A percentile compares a stretch with the other conserved stretches of the same genome.
Evolutionary conservation across 1,284 basidiomycete genomes (phyloP).

Genomic region (Ganoderma lucidum): DNA sequence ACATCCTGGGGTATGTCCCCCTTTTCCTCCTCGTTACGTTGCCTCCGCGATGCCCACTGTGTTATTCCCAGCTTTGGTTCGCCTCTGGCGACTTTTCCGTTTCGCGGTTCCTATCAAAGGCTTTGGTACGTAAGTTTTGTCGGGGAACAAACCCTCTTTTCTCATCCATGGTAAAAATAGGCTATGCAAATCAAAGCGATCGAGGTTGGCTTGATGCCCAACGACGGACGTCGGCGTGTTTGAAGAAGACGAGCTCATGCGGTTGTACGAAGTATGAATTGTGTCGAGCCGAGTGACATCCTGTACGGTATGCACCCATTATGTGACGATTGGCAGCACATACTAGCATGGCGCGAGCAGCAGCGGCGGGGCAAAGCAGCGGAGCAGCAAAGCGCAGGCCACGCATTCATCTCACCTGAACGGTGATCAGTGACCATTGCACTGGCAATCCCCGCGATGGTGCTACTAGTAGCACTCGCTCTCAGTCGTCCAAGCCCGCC

Average conservation of each 20-base stretch:
- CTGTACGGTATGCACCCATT: not conserved
- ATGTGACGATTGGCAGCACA: not conserved
- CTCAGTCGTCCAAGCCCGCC: not conserved
- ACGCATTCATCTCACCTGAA: not conserved
- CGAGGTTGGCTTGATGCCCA: conserved; percentile 17
- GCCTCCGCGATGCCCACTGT: too few species aligned
- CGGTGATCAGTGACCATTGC: not conserved
- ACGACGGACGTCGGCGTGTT: not conserved
- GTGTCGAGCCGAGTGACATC: not conserved
- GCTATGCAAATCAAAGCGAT: conserved; percentile 28
- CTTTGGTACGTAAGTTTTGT: conserved; percentile 38
- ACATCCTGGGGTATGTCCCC: conserved; percentile 39
- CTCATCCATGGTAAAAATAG: conserved; percentile 2
- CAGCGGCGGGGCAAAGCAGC: too few species aligned
- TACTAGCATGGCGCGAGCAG: too few species aligned
- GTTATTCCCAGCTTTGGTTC: conserved; percentile 44
- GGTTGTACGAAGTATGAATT: not conserved
- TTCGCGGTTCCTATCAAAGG: conserved; percentile 45
- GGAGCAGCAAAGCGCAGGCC: too few species aligned
- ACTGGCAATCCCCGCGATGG: not conserved
- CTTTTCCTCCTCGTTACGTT: not conserved
- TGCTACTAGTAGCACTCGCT: not conserved
- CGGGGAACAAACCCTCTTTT: not conserved
- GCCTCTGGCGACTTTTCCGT: conserved; percentile 44
- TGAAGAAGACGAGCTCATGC: not conserved